A percentile compares a stretch with the other conserved stretches of the same genome.
Conservation (phyloP, 2,329 filamentous ascomycete genomes). For the Cryoendolithus antarcticus region DNA sequence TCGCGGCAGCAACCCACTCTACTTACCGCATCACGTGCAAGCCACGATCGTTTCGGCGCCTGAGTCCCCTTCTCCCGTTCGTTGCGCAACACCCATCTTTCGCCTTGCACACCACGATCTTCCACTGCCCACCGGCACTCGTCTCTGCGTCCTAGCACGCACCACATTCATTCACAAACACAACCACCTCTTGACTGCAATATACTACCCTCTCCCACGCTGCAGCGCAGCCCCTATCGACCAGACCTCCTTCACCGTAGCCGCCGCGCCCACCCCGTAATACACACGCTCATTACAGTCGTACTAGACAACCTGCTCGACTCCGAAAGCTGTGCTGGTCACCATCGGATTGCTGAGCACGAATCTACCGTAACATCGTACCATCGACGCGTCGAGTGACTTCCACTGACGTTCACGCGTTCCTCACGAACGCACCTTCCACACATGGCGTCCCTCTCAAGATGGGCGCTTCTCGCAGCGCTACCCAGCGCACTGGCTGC, state of each 20-base stretch:
- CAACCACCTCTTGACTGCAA: conserved; percentile 2
- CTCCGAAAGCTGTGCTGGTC: conserved; percentile 2
- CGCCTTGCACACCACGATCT: not conserved
- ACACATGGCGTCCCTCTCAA: conserved; percentile 2
- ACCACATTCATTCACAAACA: conserved; percentile 2
- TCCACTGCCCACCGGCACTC: not conserved
- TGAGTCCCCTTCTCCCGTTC: too few species aligned
- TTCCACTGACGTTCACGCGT: not conserved
- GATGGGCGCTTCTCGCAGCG: conserved; percentile 5
- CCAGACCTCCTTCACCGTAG: conserved; percentile 1
- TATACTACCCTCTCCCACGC: not conserved
- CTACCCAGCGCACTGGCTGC: conserved; percentile 5
- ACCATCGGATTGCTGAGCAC: conserved; percentile 1
- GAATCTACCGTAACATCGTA: not conserved
- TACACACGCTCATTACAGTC: conserved; percentile 1
- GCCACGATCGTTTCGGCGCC: too few species aligned
- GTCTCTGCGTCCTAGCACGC: not conserved
- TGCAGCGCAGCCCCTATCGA: conserved; percentile 4
- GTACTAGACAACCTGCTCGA: not conserved
- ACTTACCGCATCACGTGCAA: too few species aligned
- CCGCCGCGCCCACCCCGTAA: conserved; percentile 4
- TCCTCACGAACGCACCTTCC: not conserved
- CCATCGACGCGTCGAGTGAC: not conserved
- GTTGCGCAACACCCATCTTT: conserved; percentile 1
- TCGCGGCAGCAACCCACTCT: too few species aligned